Percentiles rank a stretch among this genome's conserved stretches.
These are phyloP conservation scores for Miamiensis avidus DNA, from an alignment of 169 alveolate species.

Conservation along the genomic window DNA sequence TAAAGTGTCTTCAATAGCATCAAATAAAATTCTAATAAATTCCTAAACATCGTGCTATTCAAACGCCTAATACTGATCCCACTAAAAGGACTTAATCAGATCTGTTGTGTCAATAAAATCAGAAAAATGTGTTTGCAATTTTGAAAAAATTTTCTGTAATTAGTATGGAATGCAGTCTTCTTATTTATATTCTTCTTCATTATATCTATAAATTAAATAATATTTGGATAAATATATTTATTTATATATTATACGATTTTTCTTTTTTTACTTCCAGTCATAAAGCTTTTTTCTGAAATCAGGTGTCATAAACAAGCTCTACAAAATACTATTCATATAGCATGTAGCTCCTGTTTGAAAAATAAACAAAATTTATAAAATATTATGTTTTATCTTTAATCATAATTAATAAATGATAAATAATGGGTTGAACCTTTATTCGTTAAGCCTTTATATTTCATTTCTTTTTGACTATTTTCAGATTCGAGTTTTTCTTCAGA, in stretches of 20 bases:
- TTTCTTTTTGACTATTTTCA: neutral
- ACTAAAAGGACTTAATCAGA: constrained; percentile 79
- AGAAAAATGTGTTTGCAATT: constrained; percentile 51
- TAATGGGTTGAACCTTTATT: too few relatives aligned
- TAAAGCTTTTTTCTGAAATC: constrained; percentile 80
- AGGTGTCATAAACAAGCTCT: constrained; percentile 86
- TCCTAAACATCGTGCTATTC: constrained; percentile 88
- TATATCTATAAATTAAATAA: constrained; percentile 25
- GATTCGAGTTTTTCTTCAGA: neutral
- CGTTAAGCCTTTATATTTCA: too few relatives aligned
- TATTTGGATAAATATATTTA: neutral
- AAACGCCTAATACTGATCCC: constrained; percentile 74
- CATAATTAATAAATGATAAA: too few relatives aligned
- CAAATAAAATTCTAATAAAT: constrained; percentile 83
- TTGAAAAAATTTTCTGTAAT: constrained; percentile 77
- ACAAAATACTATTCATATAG: constrained; percentile 84
- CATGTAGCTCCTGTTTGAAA: constrained; percentile 82
- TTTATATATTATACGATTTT: too few relatives aligned
- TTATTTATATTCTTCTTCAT: constrained; percentile 51
- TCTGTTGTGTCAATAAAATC: constrained; percentile 75
- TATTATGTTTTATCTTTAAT: too few relatives aligned
- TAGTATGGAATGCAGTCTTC: constrained; percentile 83
- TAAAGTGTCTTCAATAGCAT: constrained; percentile 82
- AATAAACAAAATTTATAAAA: too few relatives aligned
- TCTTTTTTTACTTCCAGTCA: constrained; percentile 55